phyloP scores from a whole-genome alignment of 176 grass and related monocot genomes.

The barley (Hordeum vulgare) region MorexV3_pseudomolecules_assembly NC_058518.1:380087049-380087548 shows the following conservation, averaged over 20 bases:
- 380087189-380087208: not conserved
- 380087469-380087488: not conserved
- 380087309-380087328: not conserved
- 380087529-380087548: slow-evolving; percentile 9
- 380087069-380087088: slow-evolving; percentile 86
- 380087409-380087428: not conserved
- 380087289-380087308: not conserved
- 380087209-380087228: not conserved
- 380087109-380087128: slow-evolving; percentile 87
- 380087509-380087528: not conserved
- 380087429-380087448: slow-evolving; percentile 31
- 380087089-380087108: slow-evolving; percentile 90
- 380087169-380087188: not conserved
- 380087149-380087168: slow-evolving; percentile 20
- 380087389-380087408: not conserved
- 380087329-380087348: not conserved
- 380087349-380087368: not conserved
- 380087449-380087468: not conserved
- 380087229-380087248: not conserved
- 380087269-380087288: not conserved
- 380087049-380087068: slow-evolving; percentile 52
- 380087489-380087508: not conserved
- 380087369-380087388: not conserved
- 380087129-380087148: slow-evolving; percentile 58
- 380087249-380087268: not conserved